Evolutionary conservation across 208 protist genomes (phyloP).

Genomic region (Trichomonas gallinae): DNA sequence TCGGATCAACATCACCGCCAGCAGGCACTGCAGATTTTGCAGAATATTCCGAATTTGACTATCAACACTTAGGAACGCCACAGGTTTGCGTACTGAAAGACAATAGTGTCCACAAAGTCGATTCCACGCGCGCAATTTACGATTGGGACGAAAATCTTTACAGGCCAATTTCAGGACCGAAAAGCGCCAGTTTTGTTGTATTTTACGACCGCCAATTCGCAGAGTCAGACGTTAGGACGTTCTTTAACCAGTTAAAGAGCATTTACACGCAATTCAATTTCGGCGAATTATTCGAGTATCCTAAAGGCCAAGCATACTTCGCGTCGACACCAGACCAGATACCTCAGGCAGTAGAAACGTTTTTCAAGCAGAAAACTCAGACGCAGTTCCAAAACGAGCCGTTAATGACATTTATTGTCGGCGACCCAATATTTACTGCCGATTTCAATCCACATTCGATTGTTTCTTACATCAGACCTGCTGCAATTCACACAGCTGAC

Average conservation of each 20-base stretch:
- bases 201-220: background rate
- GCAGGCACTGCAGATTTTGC: background rate
- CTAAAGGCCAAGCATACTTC: background rate
- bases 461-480: background rate
- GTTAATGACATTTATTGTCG: background rate
- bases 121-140: background rate
- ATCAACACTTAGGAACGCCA: background rate
- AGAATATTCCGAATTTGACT: background rate
- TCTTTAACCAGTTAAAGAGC: background rate
- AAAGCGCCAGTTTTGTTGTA: background rate
- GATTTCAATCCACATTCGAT: background rate
- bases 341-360: background rate
- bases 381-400: background rate
- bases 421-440: background rate
- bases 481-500: background rate
- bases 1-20: background rate
- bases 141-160: background rate
- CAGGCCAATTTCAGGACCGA: background rate
- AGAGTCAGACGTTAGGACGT: background rate
- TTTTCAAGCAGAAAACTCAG: background rate
- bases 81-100: background rate
- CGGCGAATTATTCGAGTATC: background rate
- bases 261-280: background rate
- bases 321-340: background rate
- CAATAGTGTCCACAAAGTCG: background rate